Percentiles rank a stretch among this genome's conserved stretches.
Evolutionary conservation across 306 rosid genomes (phyloP).

Genomic region (Acacia melanoxylon): DNA sequence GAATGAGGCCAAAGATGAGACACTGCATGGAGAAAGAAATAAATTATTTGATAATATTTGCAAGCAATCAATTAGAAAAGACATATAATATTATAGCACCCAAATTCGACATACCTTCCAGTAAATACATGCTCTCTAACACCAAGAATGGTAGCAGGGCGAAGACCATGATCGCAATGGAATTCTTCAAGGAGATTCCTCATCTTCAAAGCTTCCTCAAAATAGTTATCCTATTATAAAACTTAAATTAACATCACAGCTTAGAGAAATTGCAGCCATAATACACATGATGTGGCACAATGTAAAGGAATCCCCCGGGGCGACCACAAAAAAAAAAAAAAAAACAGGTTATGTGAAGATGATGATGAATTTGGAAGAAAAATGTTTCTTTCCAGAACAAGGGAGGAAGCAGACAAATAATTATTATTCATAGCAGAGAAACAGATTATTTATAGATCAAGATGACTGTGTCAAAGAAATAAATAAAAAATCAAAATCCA

Average conservation of each 20-base stretch:
- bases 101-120: conserved; percentile 60
- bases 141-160: conserved; percentile 87
- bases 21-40: conserved; percentile 53
- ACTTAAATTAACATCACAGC: conserved; percentile 24
- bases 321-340: too few species aligned
- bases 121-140: conserved; percentile 94
- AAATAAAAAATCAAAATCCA: too few species aligned
- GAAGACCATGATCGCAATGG: conserved; percentile 71
- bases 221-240: conserved; percentile 49
- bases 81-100: conserved; percentile 2
- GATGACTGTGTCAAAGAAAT: too few species aligned
- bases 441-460: too few species aligned
- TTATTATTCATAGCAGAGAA: too few species aligned
- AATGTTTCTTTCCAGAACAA: too few species aligned
- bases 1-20: conserved; percentile 88
- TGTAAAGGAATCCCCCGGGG: not conserved
- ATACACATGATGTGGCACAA: not conserved
- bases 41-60: not conserved
- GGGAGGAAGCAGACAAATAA: not conserved
- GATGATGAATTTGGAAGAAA: too few species aligned
- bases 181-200: conserved; percentile 97
- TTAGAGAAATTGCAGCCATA: conserved; percentile 10
- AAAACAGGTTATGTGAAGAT: too few species aligned
- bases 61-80: not conserved
- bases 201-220: conserved; percentile 81